Evolutionary conservation across 2,329 filamentous ascomycete genomes (phyloP).

Genomic region (Phyllosticta citriasiana): DNA sequence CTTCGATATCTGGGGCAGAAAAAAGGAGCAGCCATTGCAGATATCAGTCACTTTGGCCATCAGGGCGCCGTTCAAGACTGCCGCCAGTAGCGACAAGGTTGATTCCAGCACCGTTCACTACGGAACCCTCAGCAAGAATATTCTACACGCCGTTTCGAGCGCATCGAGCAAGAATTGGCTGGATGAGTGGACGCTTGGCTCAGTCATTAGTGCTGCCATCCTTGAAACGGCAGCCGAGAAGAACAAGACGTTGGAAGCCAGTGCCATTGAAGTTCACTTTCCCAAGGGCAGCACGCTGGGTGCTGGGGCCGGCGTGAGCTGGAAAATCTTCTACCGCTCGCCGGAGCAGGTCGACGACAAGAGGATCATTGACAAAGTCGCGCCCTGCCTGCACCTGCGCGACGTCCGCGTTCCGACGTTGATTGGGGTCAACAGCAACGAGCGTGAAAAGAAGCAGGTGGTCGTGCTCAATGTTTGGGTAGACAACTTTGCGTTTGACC

Average conservation of each 20-base stretch:
- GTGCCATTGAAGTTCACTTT: slow-evolving; percentile 42
- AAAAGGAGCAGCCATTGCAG: slow-evolving; percentile 50
- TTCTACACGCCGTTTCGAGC: slow-evolving; percentile 39
- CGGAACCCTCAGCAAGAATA: slow-evolving; percentile 56
- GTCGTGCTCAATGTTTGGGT: slow-evolving; percentile 54
- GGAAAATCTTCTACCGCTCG: slow-evolving; percentile 1
- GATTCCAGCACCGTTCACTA: slow-evolving; percentile 67
- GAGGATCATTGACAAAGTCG: background rate
- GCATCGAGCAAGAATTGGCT: slow-evolving; percentile 15
- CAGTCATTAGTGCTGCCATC: slow-evolving; percentile 13
- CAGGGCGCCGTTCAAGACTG: slow-evolving; percentile 44
- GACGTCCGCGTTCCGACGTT: slow-evolving; percentile 55
- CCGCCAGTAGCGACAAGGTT: slow-evolving; percentile 51
- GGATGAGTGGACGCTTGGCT: slow-evolving; percentile 16
- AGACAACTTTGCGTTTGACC: slow-evolving; percentile 37
- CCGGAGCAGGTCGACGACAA: background rate
- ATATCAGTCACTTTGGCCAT: slow-evolving; percentile 53
- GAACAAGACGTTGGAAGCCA: background rate
- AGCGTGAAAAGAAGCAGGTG: slow-evolving; percentile 55
- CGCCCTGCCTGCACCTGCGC: slow-evolving; percentile 40
- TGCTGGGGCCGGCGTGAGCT: slow-evolving; percentile 44
- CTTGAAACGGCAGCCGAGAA: slow-evolving; percentile 18
- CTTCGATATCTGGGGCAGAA: slow-evolving; percentile 59
- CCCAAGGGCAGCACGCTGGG: slow-evolving; percentile 62
- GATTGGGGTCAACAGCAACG: slow-evolving; percentile 64